Percentiles rank a stretch among this genome's conserved stretches.
These are phyloP conservation scores for Phialemoniopsis sp. DNA, from an alignment of 2,329 filamentous ascomycete species.

Conservation along the genomic window DNA sequence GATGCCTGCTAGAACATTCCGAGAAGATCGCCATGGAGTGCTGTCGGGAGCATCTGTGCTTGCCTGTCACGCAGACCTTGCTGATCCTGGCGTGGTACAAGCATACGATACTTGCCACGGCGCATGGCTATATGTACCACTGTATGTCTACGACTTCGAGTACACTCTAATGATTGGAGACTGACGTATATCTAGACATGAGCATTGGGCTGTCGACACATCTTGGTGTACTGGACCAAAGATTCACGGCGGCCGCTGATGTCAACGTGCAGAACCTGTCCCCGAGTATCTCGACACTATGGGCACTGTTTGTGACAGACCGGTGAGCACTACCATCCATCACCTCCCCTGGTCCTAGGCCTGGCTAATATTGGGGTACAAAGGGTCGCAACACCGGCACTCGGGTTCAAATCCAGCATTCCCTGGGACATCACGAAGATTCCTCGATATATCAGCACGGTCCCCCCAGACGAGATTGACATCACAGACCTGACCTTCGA, in stretches of 20 bases:
- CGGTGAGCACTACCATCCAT: not conserved
- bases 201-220: conserved; percentile 1
- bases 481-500: not conserved
- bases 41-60: not conserved
- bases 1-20: not conserved
- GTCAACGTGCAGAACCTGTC: not conserved
- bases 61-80: not conserved
- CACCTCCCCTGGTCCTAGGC: not conserved
- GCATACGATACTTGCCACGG: not conserved
- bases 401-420: not conserved
- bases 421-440: not conserved
- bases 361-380: no score
- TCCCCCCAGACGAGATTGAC: not conserved
- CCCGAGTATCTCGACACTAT: not conserved
- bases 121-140: not conserved
- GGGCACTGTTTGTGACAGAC: not conserved
- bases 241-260: not conserved
- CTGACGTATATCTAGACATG: not conserved
- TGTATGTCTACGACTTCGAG: not conserved
- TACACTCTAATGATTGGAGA: not conserved
- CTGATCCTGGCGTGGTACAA: not conserved
- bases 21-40: not conserved
- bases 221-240: not conserved
- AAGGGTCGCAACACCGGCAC: no score
- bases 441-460: not conserved